These are phyloP conservation scores for Cordyceps fumosorosea DNA, from an alignment of 2,329 filamentous ascomycete species.

Conservation along the genomic window DNA sequence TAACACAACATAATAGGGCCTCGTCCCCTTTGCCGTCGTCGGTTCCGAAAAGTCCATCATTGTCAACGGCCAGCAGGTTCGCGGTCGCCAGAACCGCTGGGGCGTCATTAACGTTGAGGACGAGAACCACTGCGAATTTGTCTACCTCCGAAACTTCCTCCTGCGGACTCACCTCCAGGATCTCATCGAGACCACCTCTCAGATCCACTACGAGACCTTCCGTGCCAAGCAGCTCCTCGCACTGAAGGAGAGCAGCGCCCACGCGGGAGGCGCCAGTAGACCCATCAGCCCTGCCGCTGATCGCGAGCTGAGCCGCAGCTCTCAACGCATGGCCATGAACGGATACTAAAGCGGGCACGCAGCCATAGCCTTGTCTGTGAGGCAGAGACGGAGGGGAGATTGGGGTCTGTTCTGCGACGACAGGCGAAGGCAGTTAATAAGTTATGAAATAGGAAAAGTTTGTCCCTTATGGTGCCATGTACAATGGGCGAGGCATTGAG, in stretches of 20 bases:
- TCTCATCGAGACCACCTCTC: slow-evolving; percentile 96
- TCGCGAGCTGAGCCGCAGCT: slow-evolving; percentile 91
- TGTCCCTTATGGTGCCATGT: slow-evolving; percentile 8
- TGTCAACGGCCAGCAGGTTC: slow-evolving; percentile 94
- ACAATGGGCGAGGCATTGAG: slow-evolving; percentile 2
- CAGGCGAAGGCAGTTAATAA: slow-evolving; percentile 5
- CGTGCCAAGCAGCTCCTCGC: slow-evolving; percentile 97
- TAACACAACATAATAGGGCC: slow-evolving; percentile 53
- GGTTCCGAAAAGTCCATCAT: slow-evolving; percentile 98
- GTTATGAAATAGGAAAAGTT: slow-evolving; percentile 12
- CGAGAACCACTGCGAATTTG: slow-evolving; percentile 98
- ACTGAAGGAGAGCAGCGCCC: slow-evolving; percentile 94
- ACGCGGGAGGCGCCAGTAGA: slow-evolving; percentile 65
- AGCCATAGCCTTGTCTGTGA: not conserved
- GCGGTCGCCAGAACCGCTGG: slow-evolving; percentile 97
- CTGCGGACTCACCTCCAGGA: slow-evolving; percentile 98
- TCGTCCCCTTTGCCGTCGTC: slow-evolving; percentile 95
- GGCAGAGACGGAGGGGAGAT: not conserved
- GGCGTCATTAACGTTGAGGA: slow-evolving; percentile 99
- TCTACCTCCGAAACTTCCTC: slow-evolving; percentile 96
- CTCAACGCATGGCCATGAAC: slow-evolving; percentile 97
- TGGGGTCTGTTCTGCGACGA: not conserved
- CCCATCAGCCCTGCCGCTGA: slow-evolving; percentile 95
- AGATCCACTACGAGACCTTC: slow-evolving; percentile 99
- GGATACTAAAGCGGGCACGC: slow-evolving; percentile 66